Percentiles rank a stretch among this genome's conserved stretches.
phyloP scores from a whole-genome alignment of 495 filamentous ascomycete genomes.

The Daldinia concentrica region DNA sequence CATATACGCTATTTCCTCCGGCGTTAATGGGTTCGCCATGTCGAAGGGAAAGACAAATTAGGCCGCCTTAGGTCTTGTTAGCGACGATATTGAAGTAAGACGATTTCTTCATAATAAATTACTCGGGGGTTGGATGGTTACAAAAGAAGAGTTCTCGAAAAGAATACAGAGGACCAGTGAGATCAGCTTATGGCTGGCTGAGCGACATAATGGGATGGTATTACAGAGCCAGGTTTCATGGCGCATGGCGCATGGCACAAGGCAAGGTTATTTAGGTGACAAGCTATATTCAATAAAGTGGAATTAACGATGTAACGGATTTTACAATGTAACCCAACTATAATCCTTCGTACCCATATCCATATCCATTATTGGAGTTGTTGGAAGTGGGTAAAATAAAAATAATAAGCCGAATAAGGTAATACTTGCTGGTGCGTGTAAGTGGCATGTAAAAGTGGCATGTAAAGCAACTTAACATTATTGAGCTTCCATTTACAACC shows the following conservation, averaged over 20 bases:
- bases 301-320: background rate
- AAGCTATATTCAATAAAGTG: background rate
- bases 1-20: background rate
- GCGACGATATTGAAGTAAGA: background rate
- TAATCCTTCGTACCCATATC: background rate
- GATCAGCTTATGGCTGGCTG: background rate
- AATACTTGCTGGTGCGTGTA: background rate
- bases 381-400: background rate
- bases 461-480: background rate
- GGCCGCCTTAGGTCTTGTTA: background rate
- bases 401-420: background rate
- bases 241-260: background rate
- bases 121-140: background rate
- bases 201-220: background rate
- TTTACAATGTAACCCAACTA: background rate
- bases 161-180: background rate
- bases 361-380: background rate
- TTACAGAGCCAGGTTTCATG: background rate
- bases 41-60: background rate
- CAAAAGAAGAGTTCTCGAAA: background rate
- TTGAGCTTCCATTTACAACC: slow-evolving; percentile 1
- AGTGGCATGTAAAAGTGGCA: background rate
- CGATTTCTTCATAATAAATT: background rate
- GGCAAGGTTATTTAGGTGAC: background rate
- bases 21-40: background rate